Percentiles rank a stretch among this genome's conserved stretches.
Evolutionary conservation across 2,329 filamentous ascomycete species (phyloP).

Genomic region (Rutstroemia sp.): DNA sequence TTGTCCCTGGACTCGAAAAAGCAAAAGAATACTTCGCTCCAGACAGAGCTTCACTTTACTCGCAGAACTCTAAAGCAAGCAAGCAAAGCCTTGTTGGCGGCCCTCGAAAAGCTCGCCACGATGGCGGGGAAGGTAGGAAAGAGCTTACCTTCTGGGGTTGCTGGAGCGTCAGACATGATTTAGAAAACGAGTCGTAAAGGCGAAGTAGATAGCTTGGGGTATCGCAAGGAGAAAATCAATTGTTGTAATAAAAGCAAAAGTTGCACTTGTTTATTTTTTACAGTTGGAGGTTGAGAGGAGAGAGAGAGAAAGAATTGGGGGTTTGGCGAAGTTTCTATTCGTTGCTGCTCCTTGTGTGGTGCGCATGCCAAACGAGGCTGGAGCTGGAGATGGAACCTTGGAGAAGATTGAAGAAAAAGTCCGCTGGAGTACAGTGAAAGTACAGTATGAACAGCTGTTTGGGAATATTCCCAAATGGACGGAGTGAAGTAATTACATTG

Average conservation of each 20-base stretch:
- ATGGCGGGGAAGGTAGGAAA: neutral
- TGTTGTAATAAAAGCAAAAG: conserved; percentile 10
- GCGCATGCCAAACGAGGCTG: conserved; percentile 6
- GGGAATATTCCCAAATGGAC: no score
- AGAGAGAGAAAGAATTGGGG: neutral
- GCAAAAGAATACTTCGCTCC: no score
- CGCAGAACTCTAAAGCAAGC: no score
- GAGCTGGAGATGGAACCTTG: conserved; percentile 6
- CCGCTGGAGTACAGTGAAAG: neutral
- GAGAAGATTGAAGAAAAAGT: conserved; percentile 8
- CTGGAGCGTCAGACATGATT: conserved; percentile 18
- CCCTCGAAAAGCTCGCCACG: neutral
- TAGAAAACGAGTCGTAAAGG: neutral
- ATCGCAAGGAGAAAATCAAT: neutral
- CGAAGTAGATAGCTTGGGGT: no score
- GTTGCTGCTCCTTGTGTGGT: neutral
- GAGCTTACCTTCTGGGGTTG: conserved; percentile 28
- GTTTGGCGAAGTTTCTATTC: conserved; percentile 8
- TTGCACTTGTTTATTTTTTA: neutral
- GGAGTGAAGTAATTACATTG: no score
- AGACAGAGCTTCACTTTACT: no score
- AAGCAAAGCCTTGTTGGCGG: neutral
- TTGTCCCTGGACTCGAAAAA: neutral
- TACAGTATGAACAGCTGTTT: neutral
- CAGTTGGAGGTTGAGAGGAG: neutral